Evolutionary conservation across 768 basidiomycete species (phyloP), one percentile per base, ranked within the genome.

Genomic region (Termitomyces sp.): DNA sequence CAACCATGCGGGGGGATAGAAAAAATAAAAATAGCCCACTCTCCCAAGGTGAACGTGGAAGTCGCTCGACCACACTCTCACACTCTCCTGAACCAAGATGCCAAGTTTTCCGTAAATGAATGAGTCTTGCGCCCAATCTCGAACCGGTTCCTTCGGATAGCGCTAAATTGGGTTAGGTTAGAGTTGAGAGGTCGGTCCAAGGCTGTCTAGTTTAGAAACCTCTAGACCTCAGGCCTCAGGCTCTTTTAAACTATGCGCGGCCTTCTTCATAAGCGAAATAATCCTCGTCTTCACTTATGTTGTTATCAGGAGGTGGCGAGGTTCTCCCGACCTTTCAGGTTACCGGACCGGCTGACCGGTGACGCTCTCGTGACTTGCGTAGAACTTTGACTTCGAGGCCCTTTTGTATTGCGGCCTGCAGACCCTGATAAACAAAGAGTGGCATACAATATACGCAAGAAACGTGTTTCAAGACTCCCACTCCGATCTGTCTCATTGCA

Each of bases 141-240:
- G 17, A 45, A 56, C 48, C 52, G 55, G 42, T 57, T 50, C 49
- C 38, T 46, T 54, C 58, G 58, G 58, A 48, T 38, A 54, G 50
- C 37, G 48, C 49, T 47, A 26, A 42, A 51, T 32, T 42, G 50
- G 55, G 38, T 47, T 41, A 37, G 50, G 35, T 41, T 17, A 30
- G n/a, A 2, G 30, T 32, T 34, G 34, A 34, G 30, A 30, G 53
- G 54, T 22, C n/a, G 24, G n/a, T 15, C 21, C 24, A 50, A 40
- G 51, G 38, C 19, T 22, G 30, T 12, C 28, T 37, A 12, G 42
- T 46, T 48, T 35, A 34, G 30, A 45, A 48, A 21, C 47, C 22
- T 45, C 45, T 48, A 3, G 45, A 21, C 12, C 9, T 14, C 6
- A 35, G 34, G 12, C 34, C 17, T 40, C 38, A n/a, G 38, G 40